Conservation (phyloP, 2,329 filamentous ascomycete genomes). For the Huntiella savannae region DNA sequence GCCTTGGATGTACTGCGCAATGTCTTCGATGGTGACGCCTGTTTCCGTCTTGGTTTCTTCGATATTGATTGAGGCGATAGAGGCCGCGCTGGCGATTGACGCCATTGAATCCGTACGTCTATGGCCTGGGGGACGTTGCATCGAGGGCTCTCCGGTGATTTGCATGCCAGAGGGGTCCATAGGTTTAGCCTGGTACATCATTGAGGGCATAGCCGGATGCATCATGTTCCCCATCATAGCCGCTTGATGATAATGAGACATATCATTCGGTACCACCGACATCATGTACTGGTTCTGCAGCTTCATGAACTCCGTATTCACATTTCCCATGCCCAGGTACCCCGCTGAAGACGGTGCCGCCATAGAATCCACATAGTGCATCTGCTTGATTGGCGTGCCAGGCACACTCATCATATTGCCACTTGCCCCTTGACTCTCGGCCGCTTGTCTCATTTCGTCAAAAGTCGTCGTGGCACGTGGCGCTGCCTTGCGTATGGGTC, state of each 20-base stretch:
- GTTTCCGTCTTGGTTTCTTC: slow-evolving; percentile 54
- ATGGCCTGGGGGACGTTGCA: slow-evolving; percentile 19
- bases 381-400: slow-evolving; percentile 16
- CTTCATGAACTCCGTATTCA: slow-evolving; percentile 27
- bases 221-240: slow-evolving; percentile 10
- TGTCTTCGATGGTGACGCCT: slow-evolving; percentile 73
- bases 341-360: slow-evolving; percentile 30
- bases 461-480: slow-evolving; percentile 33
- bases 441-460: slow-evolving; percentile 37
- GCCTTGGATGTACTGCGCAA: slow-evolving; percentile 52
- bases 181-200: slow-evolving; percentile 8
- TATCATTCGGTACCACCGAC: slow-evolving; percentile 4
- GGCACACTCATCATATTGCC: slow-evolving; percentile 6
- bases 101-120: slow-evolving; percentile 41
- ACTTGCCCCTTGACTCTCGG: slow-evolving; percentile 24
- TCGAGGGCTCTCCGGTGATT: neutral
- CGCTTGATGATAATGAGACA: slow-evolving; percentile 7
- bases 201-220: slow-evolving; percentile 3
- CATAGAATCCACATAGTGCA: slow-evolving; percentile 25
- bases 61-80: slow-evolving; percentile 42
- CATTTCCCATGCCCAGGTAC: slow-evolving; percentile 34
- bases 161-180: neutral
- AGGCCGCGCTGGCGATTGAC: slow-evolving; percentile 37
- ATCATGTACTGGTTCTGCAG: slow-evolving; percentile 15
- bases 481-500: slow-evolving; percentile 28